Base-by-base conservation (phyloP, 1,284 basidiomycete species). In the Puccinia horiana region DNA sequence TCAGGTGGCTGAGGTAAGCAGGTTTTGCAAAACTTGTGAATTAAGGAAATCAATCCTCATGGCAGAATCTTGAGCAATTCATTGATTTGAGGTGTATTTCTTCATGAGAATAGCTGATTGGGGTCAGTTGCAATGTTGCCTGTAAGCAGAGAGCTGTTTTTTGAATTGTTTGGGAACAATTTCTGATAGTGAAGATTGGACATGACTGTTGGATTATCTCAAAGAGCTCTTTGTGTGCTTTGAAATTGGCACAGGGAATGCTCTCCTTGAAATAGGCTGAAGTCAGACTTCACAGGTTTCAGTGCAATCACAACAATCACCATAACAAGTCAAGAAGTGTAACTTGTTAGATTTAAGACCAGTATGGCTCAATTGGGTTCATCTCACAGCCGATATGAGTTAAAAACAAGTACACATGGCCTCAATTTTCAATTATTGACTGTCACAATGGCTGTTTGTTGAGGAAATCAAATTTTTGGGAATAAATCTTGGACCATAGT, bases 271-370 rank as follows among this genome's bases (percentile, higher is more conserved):
- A 2, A 32, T 37, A 65, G 6, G 63, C 63, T 65, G 20, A 35
- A 29, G 8, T 23, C 11, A 29, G 6, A 65, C 14, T 20, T 11
- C 9, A 23, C n/a, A 6, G 9, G n/a, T 58, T 11, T 58, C 9
- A 58, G 23, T 58, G 20, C 18, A 42, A 26, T 35, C 18, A 18
- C 11, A 20, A 56, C 6, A 6, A 18, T 29, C n/a, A 32, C 40
- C 47, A 29, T 23, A 12, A 14, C 3, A 18, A n/a, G n/a, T n/a
- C n/a, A n/a, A n/a, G n/a, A 44, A 40, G 12, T 37, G 37, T 76
- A 76, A 54, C 54, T 23, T 40, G 16, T 44, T 76, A 61, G 8
- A 76, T 63, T 23, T 76, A 76, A 76, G 49, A 54, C 74, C 74
- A 76, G 40, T 23, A 76, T 2, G 44, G 42, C 74, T 63, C 74